phyloP scores from a whole-genome alignment of 139 green algal species.

The Closterium sp. region DNA sequence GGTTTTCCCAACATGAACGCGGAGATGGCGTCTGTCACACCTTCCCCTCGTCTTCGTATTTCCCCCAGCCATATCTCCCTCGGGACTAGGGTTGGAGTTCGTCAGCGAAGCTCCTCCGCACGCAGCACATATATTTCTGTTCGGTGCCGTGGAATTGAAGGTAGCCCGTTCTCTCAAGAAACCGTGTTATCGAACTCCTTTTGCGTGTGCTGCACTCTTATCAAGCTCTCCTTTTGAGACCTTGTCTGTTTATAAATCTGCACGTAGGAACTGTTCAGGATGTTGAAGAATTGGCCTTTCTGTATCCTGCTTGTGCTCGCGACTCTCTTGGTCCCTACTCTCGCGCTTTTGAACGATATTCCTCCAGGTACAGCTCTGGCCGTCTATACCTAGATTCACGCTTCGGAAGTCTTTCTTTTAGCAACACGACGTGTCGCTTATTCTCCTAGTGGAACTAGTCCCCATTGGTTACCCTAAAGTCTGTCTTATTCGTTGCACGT shows the following conservation, averaged over 20 bases:
- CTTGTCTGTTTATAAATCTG: not conserved
- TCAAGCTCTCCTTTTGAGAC: not conserved
- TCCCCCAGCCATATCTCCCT: not conserved
- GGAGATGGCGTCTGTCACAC: not conserved
- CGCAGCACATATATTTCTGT: not conserved
- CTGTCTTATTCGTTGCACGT: not conserved
- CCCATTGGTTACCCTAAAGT: not conserved
- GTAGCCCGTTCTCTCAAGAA: not conserved
- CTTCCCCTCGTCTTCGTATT: not conserved
- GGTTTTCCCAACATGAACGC: not conserved
- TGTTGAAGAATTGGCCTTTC: not conserved
- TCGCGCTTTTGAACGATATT: not conserved
- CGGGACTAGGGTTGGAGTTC: not conserved
- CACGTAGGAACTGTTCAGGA: not conserved
- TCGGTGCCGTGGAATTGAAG: not conserved
- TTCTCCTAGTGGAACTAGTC: not conserved
- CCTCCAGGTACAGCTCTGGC: not conserved
- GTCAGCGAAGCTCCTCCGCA: not conserved
- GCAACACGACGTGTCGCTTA: not conserved
- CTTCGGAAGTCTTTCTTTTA: not conserved
- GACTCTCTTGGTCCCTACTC: not conserved
- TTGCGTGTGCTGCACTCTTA: not conserved
- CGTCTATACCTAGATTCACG: not conserved
- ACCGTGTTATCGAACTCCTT: not conserved
- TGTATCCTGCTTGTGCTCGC: not conserved